Evolutionary conservation across 305 asterid species (phyloP), one percentile per base, ranked within the genome.

Genomic region (Fraxinus greggii): DNA sequence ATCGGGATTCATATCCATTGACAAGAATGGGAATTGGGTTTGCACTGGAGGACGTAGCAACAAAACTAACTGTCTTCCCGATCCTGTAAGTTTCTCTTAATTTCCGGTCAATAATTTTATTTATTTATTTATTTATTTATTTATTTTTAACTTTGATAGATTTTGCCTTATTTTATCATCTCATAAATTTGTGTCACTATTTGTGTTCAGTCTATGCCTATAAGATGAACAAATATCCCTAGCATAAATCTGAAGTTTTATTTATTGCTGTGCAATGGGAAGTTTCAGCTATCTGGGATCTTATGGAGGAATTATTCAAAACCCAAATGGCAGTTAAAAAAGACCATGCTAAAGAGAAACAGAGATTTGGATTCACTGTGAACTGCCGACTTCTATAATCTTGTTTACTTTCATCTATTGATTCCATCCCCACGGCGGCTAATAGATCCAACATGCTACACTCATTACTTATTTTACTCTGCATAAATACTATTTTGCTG

Each of bases 1-100:
- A 48, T 85, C 92, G 0, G 97, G 97, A 31, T 81, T 79, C 59
- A 85, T 92, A 78, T 88, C 95, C 12, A 72, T 88, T 61, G 93
- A 86, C 78, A 86, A 81, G 81, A 92, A 94, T 78, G 87, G 89
- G 19, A 77, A 86, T 63, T 94, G 97, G 98, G 90, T 86, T 79
- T 92, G 92, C 86, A 86, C 83, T 42, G 87, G 86, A 82, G 77
- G 80, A 45, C 84, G 56, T 80, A 81, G 70, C 76, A 85, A 80
- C 67, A 89, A 85, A 83, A 86, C 86, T 0, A 84, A 82, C 72
- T 80, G 81, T 12, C 78, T 92, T 79, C 89, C 90, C 2, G 85
- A 91, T 84, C 97, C 98, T 7, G 97, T 94, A 63, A 83, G 90
- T 84, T 8, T 40, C 48, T 9, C 48, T 45, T 51, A 5, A 5